Percentiles rank a stretch among this genome's conserved stretches.
These are phyloP conservation scores for Hypomyces rosellus DNA, from an alignment of 2,329 filamentous ascomycete species.

Conservation along the genomic window DNA sequence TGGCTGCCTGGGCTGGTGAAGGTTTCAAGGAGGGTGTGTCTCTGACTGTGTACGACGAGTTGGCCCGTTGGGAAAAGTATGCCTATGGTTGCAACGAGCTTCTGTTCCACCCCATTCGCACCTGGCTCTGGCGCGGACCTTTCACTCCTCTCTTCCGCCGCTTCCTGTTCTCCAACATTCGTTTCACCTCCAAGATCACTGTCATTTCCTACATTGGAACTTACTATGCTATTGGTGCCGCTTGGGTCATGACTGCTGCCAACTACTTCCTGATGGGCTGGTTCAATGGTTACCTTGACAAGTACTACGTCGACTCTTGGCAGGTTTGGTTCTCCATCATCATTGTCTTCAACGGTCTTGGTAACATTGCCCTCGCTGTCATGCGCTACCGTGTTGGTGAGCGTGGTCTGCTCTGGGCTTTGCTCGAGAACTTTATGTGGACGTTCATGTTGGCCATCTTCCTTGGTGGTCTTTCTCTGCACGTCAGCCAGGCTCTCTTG, in stretches of 20 bases:
- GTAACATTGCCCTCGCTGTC: conserved; percentile 64
- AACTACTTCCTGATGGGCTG: conserved; percentile 75
- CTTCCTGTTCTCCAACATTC: conserved; percentile 68
- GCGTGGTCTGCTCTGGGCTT: conserved; percentile 48
- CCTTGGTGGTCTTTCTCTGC: conserved; percentile 72
- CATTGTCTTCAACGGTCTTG: conserved; percentile 69
- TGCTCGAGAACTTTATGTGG: conserved; percentile 67
- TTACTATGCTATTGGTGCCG: conserved; percentile 71
- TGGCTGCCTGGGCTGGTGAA: conserved; percentile 67
- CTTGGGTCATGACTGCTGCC: conserved; percentile 64
- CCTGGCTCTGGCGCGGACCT: conserved; percentile 67
- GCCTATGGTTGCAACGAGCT: conserved; percentile 80
- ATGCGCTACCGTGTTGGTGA: conserved; percentile 69
- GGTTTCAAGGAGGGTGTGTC: conserved; percentile 81
- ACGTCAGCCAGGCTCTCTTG: conserved; percentile 73
- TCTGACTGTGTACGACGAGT: conserved; percentile 76
- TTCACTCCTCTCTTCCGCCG: conserved; percentile 72
- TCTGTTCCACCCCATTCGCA: conserved; percentile 69
- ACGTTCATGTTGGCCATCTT: conserved; percentile 70
- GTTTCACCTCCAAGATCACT: conserved; percentile 68
- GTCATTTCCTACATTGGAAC: conserved; percentile 73
- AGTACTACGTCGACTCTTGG: conserved; percentile 75
- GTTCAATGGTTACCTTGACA: conserved; percentile 71
- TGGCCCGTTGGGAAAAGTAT: conserved; percentile 82
- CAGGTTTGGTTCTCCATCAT: conserved; percentile 76